These are phyloP conservation scores for Candida silvatica DNA, from an alignment of 805 yeast genomes.

Conservation along the genomic window DNA sequence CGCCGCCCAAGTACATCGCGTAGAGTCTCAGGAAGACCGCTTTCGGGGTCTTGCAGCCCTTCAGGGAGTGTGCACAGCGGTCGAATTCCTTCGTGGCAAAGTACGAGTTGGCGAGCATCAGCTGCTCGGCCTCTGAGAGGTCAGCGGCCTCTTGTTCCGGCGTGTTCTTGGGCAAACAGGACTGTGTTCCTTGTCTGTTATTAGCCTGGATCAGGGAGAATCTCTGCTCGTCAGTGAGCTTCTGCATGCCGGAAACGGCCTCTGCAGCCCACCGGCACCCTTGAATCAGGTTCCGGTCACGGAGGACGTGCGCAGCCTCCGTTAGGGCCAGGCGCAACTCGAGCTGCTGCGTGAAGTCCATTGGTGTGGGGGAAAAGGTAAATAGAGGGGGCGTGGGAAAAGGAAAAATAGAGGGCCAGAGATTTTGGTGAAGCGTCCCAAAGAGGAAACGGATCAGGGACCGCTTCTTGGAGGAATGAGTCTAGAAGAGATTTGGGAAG, in stretches of 20 bases:
- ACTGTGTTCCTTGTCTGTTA: conserved; percentile 4
- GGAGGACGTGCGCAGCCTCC: conserved; percentile 34
- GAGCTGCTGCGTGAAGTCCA: conserved; percentile 21
- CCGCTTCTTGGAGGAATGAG: background rate
- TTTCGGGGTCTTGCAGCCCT: conserved; percentile 39
- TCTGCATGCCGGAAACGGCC: conserved; percentile 55
- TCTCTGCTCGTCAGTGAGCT: conserved; percentile 12
- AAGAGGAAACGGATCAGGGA: background rate
- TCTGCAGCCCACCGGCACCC: conserved; percentile 84
- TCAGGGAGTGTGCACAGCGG: conserved; percentile 56
- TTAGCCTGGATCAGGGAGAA: conserved; percentile 14
- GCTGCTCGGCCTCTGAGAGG: conserved; percentile 32
- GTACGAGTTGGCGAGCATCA: conserved; percentile 59
- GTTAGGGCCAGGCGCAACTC: conserved; percentile 24
- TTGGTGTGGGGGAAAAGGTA: conserved; percentile 2
- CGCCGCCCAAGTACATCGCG: conserved; percentile 67
- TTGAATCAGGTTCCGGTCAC: conserved; percentile 51
- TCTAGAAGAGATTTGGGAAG: too few relatives aligned
- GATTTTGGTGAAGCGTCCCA: background rate
- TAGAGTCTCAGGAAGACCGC: conserved; percentile 60
- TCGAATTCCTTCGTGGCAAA: conserved; percentile 83
- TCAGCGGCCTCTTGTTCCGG: conserved; percentile 16
- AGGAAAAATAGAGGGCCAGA: background rate
- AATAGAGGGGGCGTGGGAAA: background rate
- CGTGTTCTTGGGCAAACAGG: conserved; percentile 7